Evolutionary conservation across 177 flowering plant genomes (phyloP), one percentile per base, ranked within the genome.

Genomic region (Tripterygium wilfordii): DNA sequence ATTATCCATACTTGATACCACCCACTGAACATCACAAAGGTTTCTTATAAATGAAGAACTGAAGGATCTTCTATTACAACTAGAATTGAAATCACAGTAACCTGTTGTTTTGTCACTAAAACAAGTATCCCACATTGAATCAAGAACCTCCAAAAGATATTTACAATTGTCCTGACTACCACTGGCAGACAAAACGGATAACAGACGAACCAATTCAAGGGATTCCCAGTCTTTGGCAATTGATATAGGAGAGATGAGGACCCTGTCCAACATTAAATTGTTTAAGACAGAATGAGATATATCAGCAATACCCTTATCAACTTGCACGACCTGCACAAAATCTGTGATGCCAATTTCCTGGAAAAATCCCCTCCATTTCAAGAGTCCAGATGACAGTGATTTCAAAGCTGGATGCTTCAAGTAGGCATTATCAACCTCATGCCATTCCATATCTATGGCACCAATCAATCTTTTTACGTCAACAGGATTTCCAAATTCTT

Each of bases 171-270:
- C 77, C 5, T 15, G 53, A 56, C 68, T 51, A 24, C 73, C 67
- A 49, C 40, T 57, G 20, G 46, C 49, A 43, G 87, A 72, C 54
- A 92, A 45, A 7, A 43, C 15, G 24, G 81, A 67, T 33, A 92
- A 48, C 16, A 92, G 44, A 35, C 62, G 47, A 30, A 56, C 64
- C 64, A 88, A 57, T 60, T 92, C 98, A 36, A 53, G 69, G n/a
- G 96, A 88, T 63, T 82, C 96, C 96, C 96, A 92, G 65, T 88
- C 95, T 63, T 54, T 76, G 23, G 61, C 74, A 48, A 68, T 19
- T 39, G 66, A 50, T 37, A 44, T 72, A 12, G 53, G 49, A 45
- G 72, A 47, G 23, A 65, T 53, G 25, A 65, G 39, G 49, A 61
- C 62, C 26, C 48, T 41, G 37, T 67, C 71, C n/a, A 3, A 29